Base-by-base conservation (phyloP, 495 filamentous ascomycete genomes). In the Penicillium ucsense region DNA sequence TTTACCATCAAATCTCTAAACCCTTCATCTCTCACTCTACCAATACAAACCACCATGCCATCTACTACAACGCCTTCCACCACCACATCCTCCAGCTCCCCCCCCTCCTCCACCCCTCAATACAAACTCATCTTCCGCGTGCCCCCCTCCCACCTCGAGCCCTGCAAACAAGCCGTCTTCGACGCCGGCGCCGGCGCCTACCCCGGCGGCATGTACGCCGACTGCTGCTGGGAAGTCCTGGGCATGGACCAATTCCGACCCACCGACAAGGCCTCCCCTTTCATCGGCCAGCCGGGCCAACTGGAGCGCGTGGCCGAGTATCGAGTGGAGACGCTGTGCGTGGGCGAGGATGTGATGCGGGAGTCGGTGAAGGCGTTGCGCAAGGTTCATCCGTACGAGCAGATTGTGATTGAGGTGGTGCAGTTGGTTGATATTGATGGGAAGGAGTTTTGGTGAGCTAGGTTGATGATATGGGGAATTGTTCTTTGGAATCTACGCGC, bases 241-340 rank as follows among this genome's bases (percentile, higher is more conserved):
- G 83, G 81, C 5, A 77, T 64, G 1, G 78, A 78, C 3, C 82
- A 85, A 51, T 87, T 83, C 60, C 66, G 74, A 10, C 80, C 79
- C 3, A 68, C 68, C 9, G 65, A 61, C 20, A 55, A 63, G 1
- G 78, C 84, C 11, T 81, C 79, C 30, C 83, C 80, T 8, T 63
- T 77, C 45, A 80, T 82, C 47, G 81, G 82, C 1, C 53, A 58
- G 30, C 59, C 70, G 5, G 76, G 75, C 3, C 56, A 57, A 12
- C 52, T 86, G 9, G 78, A 79, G 54, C 53, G 61, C 38, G 62
- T 71, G 0, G 57, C 72, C 44, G 79, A 82, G 59, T 61, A 69
- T 3, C 57, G 68, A 41, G 75, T 82, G 41, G 75, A 82, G 65
- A 75, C 71, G 32, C 54, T 78, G 29, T 69, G 63, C 51, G 48